Base-by-base conservation (phyloP, 2,329 filamentous ascomycete genomes). In the Neofusicoccum umdonicola region DNA sequence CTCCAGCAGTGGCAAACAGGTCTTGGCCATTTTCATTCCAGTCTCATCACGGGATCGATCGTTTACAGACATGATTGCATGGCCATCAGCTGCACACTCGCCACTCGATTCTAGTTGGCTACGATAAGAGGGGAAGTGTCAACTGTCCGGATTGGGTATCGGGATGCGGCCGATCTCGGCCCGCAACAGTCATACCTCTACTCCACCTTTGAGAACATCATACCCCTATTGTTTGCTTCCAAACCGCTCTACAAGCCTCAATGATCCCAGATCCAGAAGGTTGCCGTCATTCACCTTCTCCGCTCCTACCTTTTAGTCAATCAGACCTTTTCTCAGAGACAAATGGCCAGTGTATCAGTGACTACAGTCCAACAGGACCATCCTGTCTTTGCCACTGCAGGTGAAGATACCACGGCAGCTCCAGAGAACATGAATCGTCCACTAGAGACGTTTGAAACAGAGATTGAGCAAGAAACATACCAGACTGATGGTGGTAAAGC, bases 401-500 rank as follows among this genome's bases (percentile, higher is more conserved):
- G n/a, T 3, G 54, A 57, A 12, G n/a, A 13, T n/a, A 17, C n/a
- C 15, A 7, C 4, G 8, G 9, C 15, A 4, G 4, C 39, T 19
- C 19, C 39, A 58, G 39, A 44, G 7, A 31, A 13, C 5, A 8
- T 15, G 15, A 15, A 9, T 19, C 27, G 27, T 2, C 51, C 19
- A n/a, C 7, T 13, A 11, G 65, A 66, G 31, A 27, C 54, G 8
- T 58, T 31, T 13, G 31, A 60, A 15, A 65, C 47, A 19, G 69
- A 68, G 44, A 70, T 69, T 31, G 68, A 71, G 51, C 68, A 69
- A 42, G 19, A 42, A 5, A 54, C 62, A 9, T 66, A 68, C 17
- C 68, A 68, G 3, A 66, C 66, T 2, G 71, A 71, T 41, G 69
- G 67, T 11, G 71, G 70, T 12, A 66, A 66, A 47, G 65, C 67